These are phyloP conservation scores for Silene latifolia DNA, from an alignment of 148 eudicot genomes.

Conservation along the genomic window DNA sequence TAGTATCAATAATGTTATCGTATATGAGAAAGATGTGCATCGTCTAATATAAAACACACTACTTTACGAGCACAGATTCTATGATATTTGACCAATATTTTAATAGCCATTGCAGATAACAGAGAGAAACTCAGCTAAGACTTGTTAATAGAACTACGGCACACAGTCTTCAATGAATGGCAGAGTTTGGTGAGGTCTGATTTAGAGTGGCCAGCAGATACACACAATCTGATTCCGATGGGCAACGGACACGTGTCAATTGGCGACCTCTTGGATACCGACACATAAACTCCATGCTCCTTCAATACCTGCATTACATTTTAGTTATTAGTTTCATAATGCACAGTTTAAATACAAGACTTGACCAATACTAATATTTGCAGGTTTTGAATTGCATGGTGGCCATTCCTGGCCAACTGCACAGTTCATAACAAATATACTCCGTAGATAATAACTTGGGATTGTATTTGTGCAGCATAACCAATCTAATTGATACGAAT, in stretches of 20 bases:
- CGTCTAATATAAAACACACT: too few species aligned
- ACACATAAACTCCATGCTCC: slow-evolving; percentile 64
- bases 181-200: slow-evolving; percentile 59
- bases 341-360: neutral
- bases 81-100: too few species aligned
- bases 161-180: slow-evolving; percentile 55
- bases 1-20: too few species aligned
- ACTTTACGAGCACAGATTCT: too few species aligned
- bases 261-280: slow-evolving; percentile 62
- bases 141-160: slow-evolving; percentile 5
- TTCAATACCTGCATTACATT: slow-evolving; percentile 47
- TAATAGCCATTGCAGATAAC: too few species aligned
- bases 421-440: too few species aligned
- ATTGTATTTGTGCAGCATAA: too few species aligned
- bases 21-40: too few species aligned
- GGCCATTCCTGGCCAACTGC: too few species aligned
- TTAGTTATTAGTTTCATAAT: too few species aligned
- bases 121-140: neutral
- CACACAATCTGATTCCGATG: slow-evolving; percentile 61
- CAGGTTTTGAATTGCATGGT: neutral
- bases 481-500: too few species aligned
- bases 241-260: slow-evolving; percentile 83
- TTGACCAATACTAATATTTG: neutral
- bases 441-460: too few species aligned
- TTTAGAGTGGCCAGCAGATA: slow-evolving; percentile 82